Evolutionary conservation across 192 early-diverging fungal species (phyloP).

Genomic region (Lobulomyces angularis): DNA sequence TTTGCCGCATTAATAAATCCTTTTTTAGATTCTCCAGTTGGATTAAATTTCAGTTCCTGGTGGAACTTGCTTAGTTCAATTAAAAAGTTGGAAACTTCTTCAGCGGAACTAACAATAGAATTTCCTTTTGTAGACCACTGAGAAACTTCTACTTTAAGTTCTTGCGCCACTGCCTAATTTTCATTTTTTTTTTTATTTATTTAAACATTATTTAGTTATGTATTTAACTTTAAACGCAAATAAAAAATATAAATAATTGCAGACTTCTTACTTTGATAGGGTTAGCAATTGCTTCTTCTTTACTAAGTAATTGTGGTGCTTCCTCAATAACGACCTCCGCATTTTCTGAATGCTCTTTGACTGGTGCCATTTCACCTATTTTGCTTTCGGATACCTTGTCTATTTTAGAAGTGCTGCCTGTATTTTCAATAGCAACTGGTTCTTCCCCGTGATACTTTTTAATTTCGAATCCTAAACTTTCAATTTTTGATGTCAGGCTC

Average conservation of each 20-base stretch:
- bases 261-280: constrained; percentile 32
- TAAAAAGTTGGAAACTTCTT: constrained; percentile 21
- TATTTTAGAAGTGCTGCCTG: constrained; percentile 6
- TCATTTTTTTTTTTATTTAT: background rate
- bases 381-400: too few species aligned
- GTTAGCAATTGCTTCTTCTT: constrained; percentile 26
- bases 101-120: constrained; percentile 22
- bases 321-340: constrained; percentile 28
- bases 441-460: too few species aligned
- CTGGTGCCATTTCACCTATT: constrained; percentile 2
- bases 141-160: constrained; percentile 36
- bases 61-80: constrained; percentile 19
- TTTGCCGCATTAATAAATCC: constrained; percentile 28
- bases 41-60: constrained; percentile 7
- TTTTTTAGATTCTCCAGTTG: constrained; percentile 14
- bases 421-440: constrained; percentile 10
- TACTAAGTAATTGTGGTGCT: constrained; percentile 23
- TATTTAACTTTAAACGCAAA: too few species aligned
- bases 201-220: background rate
- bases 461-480: too few species aligned
- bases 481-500: too few species aligned
- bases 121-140: constrained; percentile 28
- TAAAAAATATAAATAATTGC: too few species aligned
- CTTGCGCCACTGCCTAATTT: constrained; percentile 35
- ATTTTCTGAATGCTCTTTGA: constrained; percentile 16